These are phyloP conservation scores for Pseudotsuga menziesii DNA, from an alignment of 75 land plant species.

Conservation along the genomic window DNA sequence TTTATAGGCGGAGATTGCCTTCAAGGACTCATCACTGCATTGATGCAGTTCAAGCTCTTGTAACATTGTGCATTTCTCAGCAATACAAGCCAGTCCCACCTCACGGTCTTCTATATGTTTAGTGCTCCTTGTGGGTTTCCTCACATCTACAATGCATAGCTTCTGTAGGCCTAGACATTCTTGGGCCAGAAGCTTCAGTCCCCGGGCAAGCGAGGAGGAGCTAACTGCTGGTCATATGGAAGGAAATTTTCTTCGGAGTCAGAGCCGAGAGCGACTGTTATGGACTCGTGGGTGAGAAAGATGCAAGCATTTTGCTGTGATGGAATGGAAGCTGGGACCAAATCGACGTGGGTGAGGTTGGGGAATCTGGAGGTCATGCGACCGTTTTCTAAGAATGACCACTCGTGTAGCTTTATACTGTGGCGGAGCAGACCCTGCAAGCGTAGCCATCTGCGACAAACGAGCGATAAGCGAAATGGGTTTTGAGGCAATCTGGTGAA, in stretches of 20 bases:
- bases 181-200: slow-evolving; percentile 49
- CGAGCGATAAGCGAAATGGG: too few species aligned
- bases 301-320: slow-evolving; percentile 14
- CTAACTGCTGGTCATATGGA: slow-evolving; percentile 20
- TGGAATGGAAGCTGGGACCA: slow-evolving; percentile 45
- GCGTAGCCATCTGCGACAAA: too few species aligned
- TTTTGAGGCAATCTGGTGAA: too few species aligned
- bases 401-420: too few species aligned
- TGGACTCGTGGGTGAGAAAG: slow-evolving; percentile 29
- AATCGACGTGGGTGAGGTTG: slow-evolving; percentile 53
- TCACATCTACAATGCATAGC: slow-evolving; percentile 40
- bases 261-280: slow-evolving; percentile 36
- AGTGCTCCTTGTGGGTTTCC: not conserved
- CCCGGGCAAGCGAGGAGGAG: slow-evolving; percentile 32
- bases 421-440: too few species aligned
- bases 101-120: slow-evolving; percentile 17
- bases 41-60: slow-evolving; percentile 63
- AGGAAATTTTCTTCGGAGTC: slow-evolving; percentile 1
- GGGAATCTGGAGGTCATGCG: slow-evolving; percentile 61
- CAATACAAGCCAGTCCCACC: slow-evolving; percentile 46
- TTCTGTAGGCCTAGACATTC: slow-evolving; percentile 51
- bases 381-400: slow-evolving; percentile 57
- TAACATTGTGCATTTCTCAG: slow-evolving; percentile 47
- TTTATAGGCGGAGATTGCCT: slow-evolving; percentile 50
- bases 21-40: slow-evolving; percentile 55